Evolutionary conservation across 352 stramenopile genomes (phyloP).

Genomic region (Globisporangium radiosum): DNA sequence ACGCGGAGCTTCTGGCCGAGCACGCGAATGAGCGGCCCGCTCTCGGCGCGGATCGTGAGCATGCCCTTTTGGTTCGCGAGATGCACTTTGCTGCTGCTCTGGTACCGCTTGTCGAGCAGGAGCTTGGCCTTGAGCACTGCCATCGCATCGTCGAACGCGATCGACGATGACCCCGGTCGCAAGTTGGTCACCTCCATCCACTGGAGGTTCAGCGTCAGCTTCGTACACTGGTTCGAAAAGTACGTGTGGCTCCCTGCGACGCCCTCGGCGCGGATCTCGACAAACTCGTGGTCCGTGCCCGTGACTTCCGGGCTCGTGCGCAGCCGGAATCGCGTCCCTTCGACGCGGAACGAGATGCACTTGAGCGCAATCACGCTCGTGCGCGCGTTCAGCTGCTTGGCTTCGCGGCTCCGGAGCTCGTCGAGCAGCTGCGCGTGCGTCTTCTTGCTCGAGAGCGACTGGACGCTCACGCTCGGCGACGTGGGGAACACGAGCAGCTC

Average conservation of each 20-base stretch:
- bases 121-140: slow-evolving; percentile 67
- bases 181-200: slow-evolving; percentile 83
- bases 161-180: slow-evolving; percentile 62
- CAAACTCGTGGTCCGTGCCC: slow-evolving; percentile 62
- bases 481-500: slow-evolving; percentile 27
- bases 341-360: slow-evolving; percentile 60
- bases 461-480: slow-evolving; percentile 13
- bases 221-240: slow-evolving; percentile 65
- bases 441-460: slow-evolving; percentile 38
- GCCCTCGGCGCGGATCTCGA: slow-evolving; percentile 56
- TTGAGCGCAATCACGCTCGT: slow-evolving; percentile 37
- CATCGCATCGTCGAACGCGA: slow-evolving; percentile 67
- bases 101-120: slow-evolving; percentile 47
- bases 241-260: slow-evolving; percentile 62
- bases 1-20: slow-evolving; percentile 66
- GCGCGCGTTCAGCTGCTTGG: slow-evolving; percentile 38
- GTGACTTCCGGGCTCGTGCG: slow-evolving; percentile 51
- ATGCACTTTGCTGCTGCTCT: slow-evolving; percentile 22
- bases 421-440: slow-evolving; percentile 55
- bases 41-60: slow-evolving; percentile 69
- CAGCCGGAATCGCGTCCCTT: slow-evolving; percentile 48
- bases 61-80: slow-evolving; percentile 58
- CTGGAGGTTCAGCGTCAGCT: slow-evolving; percentile 68
- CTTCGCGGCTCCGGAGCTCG: slow-evolving; percentile 53
- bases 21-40: slow-evolving; percentile 53